These are phyloP conservation scores for Cordia subcordata DNA, from an alignment of 257 asterid species.

Conservation along the genomic window DNA sequence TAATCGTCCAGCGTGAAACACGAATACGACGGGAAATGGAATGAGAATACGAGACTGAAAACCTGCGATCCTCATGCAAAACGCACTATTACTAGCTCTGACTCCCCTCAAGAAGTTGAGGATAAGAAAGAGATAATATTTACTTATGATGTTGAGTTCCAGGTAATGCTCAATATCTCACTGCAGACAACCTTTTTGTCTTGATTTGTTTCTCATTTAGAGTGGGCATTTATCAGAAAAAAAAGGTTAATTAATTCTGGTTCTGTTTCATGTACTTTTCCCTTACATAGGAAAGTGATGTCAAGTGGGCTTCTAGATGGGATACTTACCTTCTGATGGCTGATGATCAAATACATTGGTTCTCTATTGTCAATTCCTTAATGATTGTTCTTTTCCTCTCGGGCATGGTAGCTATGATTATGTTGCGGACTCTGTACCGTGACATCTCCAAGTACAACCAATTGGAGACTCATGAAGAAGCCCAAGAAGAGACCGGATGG, in stretches of 20 bases:
- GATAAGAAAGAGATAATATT: slow-evolving; percentile 72
- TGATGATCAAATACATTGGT: slow-evolving; percentile 95
- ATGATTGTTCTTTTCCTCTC: slow-evolving; percentile 89
- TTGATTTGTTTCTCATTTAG: neutral
- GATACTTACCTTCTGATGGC: slow-evolving; percentile 85
- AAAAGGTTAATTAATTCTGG: neutral
- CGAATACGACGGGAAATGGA: slow-evolving; percentile 73
- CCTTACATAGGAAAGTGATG: slow-evolving; percentile 60
- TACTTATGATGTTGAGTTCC: slow-evolving; percentile 84
- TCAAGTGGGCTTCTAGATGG: slow-evolving; percentile 98
- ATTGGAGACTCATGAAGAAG: slow-evolving; percentile 91
- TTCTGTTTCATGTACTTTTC: neutral
- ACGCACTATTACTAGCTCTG: slow-evolving; percentile 53
- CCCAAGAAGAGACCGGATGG: slow-evolving; percentile 98
- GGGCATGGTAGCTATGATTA: slow-evolving; percentile 94
- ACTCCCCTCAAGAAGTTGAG: slow-evolving; percentile 81
- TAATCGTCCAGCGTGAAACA: slow-evolving; percentile 61
- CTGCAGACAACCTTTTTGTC: neutral
- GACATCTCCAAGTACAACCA: slow-evolving; percentile 86
- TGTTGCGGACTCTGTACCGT: slow-evolving; percentile 82
- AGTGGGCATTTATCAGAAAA: neutral
- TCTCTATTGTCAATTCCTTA: slow-evolving; percentile 80
- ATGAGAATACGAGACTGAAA: slow-evolving; percentile 47
- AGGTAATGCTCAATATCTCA: slow-evolving; percentile 35
- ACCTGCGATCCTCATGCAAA: slow-evolving; percentile 89